Evolutionary conservation across 2,329 filamentous ascomycete species (phyloP).

Genomic region (Monilinia vaccinii-corymbosi): DNA sequence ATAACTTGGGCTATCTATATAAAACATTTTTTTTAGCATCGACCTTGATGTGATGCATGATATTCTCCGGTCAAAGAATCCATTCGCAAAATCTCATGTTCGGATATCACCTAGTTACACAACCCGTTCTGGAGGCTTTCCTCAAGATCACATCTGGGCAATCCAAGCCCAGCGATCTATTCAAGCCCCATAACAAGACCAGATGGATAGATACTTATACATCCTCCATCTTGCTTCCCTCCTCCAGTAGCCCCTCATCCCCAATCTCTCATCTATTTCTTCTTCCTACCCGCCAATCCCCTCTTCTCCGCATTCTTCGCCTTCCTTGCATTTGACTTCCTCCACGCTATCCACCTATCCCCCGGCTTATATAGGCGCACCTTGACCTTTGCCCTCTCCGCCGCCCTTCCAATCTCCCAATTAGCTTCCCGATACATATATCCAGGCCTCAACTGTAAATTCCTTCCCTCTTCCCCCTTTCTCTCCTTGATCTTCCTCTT

Average conservation of each 20-base stretch:
- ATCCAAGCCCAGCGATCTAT: not conserved
- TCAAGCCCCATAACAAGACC: not conserved
- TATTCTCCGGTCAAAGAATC: not conserved
- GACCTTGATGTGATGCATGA: not conserved
- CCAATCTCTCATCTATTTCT: slow-evolving; percentile 6
- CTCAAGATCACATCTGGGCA: not conserved
- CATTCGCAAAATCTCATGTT: not conserved
- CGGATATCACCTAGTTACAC: not conserved
- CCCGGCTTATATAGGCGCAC: slow-evolving; percentile 49
- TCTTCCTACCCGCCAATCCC: slow-evolving; percentile 37
- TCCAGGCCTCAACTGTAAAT: slow-evolving; percentile 40
- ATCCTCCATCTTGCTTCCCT: not conserved
- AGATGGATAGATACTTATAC: not conserved
- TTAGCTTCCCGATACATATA: slow-evolving; percentile 59
- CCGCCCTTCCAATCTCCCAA: slow-evolving; percentile 56
- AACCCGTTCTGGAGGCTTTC: not conserved
- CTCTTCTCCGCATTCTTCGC: slow-evolving; percentile 44
- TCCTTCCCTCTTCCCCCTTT: slow-evolving; percentile 30
- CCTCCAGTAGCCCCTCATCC: not conserved
- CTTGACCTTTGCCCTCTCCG: slow-evolving; percentile 48
- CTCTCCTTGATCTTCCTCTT: slow-evolving; percentile 17
- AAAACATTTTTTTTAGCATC: not conserved
- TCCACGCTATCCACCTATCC: slow-evolving; percentile 53
- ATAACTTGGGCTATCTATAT: not conserved
- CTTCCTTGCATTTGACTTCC: slow-evolving; percentile 44